A percentile compares a stretch with the other conserved stretches of the same genome.
phyloP scores from a whole-genome alignment of 78 protist species.

The Dictyostelium brefeldianum region DNA sequence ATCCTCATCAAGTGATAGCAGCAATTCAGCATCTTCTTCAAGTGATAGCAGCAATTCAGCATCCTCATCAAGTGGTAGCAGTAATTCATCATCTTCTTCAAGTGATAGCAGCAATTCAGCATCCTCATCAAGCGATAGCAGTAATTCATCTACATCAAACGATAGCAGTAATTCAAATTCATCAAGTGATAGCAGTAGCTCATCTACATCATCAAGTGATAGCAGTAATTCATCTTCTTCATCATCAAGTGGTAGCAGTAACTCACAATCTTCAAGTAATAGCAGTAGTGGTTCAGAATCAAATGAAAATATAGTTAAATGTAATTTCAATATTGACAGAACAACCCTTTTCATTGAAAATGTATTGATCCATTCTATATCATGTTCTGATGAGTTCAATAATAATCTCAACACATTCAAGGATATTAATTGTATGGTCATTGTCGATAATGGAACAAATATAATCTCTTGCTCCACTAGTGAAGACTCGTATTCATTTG shows the following conservation, averaged over 20 bases:
- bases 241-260: too few species aligned
- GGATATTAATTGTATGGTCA: background rate
- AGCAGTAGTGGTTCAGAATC: too few species aligned
- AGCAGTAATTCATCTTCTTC: too few species aligned
- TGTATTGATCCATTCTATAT: background rate
- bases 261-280: too few species aligned
- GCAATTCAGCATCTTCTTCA: background rate
- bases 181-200: background rate
- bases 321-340: background rate
- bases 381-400: background rate
- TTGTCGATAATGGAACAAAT: background rate
- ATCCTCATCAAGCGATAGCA: too few species aligned
- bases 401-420: background rate
- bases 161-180: background rate
- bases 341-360: background rate
- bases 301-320: background rate
- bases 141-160: too few species aligned
- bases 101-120: too few species aligned
- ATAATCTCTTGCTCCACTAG: background rate
- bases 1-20: background rate
- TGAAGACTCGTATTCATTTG: background rate
- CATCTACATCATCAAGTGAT: too few species aligned
- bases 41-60: background rate
- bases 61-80: background rate
- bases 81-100: too few species aligned